phyloP scores from a whole-genome alignment of 192 early-diverging fungal genomes.

The Backusella sp. region DNA sequence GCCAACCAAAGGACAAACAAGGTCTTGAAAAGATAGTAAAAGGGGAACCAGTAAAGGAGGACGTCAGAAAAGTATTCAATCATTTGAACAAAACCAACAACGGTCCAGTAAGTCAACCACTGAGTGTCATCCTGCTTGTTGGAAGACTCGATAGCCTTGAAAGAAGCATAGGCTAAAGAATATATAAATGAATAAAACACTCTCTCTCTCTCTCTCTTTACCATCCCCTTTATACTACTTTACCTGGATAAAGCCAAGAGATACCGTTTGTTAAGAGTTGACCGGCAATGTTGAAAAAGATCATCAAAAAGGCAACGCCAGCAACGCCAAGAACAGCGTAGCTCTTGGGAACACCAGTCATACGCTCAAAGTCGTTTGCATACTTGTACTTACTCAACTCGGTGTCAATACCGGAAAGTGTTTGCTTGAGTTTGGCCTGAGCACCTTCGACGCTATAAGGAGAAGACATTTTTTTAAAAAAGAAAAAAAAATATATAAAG shows the following conservation, averaged over 20 bases:
- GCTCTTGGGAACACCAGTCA: slow-evolving; percentile 87
- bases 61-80: slow-evolving; percentile 90
- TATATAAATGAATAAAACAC: slow-evolving; percentile 9
- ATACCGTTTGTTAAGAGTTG: slow-evolving; percentile 72
- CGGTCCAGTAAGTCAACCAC: slow-evolving; percentile 92
- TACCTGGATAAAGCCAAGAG: slow-evolving; percentile 89
- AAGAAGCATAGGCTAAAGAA: slow-evolving; percentile 78
- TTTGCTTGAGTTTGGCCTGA: slow-evolving; percentile 21
- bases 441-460: slow-evolving; percentile 25
- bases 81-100: slow-evolving; percentile 86
- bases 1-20: slow-evolving; percentile 84
- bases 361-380: slow-evolving; percentile 66
- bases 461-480: slow-evolving; percentile 27
- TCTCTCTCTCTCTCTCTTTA: background rate
- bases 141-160: slow-evolving; percentile 86
- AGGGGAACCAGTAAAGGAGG: slow-evolving; percentile 91
- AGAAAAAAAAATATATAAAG: background rate
- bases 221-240: background rate
- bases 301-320: slow-evolving; percentile 63
- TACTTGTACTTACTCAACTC: slow-evolving; percentile 68
- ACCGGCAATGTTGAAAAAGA: slow-evolving; percentile 89
- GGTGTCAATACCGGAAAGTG: slow-evolving; percentile 55
- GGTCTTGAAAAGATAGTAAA: slow-evolving; percentile 96
- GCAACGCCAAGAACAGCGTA: slow-evolving; percentile 71
- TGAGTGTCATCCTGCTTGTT: slow-evolving; percentile 81